phyloP scores from a whole-genome alignment of 345 rosid species.

The Salix caprea region DNA sequence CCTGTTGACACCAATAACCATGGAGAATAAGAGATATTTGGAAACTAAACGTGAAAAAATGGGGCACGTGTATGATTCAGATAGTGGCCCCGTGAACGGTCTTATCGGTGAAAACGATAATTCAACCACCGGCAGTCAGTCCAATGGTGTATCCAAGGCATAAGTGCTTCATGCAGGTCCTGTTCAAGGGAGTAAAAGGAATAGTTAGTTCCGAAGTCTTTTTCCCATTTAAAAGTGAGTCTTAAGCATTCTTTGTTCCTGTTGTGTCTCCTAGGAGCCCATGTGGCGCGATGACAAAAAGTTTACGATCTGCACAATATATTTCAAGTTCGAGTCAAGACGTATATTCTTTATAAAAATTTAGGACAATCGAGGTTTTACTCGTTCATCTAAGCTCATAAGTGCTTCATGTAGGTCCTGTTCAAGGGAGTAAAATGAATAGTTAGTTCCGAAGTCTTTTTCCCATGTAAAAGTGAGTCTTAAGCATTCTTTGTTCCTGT shows the following conservation, averaged over 20 bases:
- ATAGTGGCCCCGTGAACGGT: conserved; percentile 3
- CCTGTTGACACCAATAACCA: conserved; percentile 17
- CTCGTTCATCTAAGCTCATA: too few relatives aligned
- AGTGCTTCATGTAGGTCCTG: neutral
- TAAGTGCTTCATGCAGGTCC: neutral
- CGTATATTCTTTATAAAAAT: too few relatives aligned
- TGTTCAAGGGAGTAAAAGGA: neutral
- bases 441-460: neutral
- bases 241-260: neutral
- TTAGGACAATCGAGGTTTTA: too few relatives aligned
- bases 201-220: neutral
- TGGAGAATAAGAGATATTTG: conserved; percentile 20
- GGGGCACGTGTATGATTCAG: conserved; percentile 20
- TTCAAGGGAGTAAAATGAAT: neutral
- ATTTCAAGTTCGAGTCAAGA: too few relatives aligned
- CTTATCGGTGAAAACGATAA: neutral
- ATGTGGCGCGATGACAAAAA: too few relatives aligned
- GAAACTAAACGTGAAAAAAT: conserved; percentile 21
- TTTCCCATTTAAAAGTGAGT: neutral
- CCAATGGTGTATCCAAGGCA: neutral
- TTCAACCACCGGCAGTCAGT: neutral
- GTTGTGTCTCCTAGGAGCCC: neutral
- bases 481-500: neutral
- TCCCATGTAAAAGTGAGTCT: neutral
- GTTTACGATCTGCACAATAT: too few relatives aligned